These are phyloP conservation scores for Acrocalymma vagum DNA, from an alignment of 2,329 filamentous ascomycete genomes.

Conservation along the genomic window DNA sequence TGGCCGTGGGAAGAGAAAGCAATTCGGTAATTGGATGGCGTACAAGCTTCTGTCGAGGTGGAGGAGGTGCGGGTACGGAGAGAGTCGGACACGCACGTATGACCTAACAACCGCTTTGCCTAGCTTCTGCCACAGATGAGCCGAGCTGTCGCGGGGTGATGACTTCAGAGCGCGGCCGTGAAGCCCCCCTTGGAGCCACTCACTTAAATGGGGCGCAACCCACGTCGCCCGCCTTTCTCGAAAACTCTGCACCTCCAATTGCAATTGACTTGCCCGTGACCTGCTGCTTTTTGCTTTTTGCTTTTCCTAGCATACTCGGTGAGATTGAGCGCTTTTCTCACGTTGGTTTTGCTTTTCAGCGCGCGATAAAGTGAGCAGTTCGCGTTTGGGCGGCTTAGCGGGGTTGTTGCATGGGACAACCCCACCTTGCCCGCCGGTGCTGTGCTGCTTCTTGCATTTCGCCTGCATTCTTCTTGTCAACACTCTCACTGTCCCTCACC, in stretches of 20 bases:
- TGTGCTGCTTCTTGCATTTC: no score
- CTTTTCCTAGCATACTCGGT: background rate
- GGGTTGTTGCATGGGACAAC: conserved; percentile 10
- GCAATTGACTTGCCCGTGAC: conserved; percentile 8
- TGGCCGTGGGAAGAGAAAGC: conserved; percentile 14
- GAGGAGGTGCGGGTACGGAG: conserved; percentile 37
- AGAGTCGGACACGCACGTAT: conserved; percentile 38
- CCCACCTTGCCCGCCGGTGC: no score
- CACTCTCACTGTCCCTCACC: conserved; percentile 6
- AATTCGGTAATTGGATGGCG: conserved; percentile 35
- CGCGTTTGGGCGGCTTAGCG: conserved; percentile 5
- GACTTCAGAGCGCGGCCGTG: conserved; percentile 48
- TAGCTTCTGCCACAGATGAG: no score
- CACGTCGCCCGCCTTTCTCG: conserved; percentile 21
- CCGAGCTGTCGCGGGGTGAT: conserved; percentile 32
- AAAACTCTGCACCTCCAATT: conserved; percentile 19
- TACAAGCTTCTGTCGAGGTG: conserved; percentile 15
- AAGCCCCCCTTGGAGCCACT: conserved; percentile 14
- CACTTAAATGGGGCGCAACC: conserved; percentile 23
- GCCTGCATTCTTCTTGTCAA: no score
- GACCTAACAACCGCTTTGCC: conserved; percentile 29
- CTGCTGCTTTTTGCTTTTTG: conserved; percentile 1
- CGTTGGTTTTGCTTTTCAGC: conserved; percentile 1
- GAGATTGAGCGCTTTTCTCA: conserved; percentile 1
- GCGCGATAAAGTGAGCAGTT: background rate